Conservation (phyloP, 208 protist genomes). For the Endotrypanum monterogeii region DNA sequence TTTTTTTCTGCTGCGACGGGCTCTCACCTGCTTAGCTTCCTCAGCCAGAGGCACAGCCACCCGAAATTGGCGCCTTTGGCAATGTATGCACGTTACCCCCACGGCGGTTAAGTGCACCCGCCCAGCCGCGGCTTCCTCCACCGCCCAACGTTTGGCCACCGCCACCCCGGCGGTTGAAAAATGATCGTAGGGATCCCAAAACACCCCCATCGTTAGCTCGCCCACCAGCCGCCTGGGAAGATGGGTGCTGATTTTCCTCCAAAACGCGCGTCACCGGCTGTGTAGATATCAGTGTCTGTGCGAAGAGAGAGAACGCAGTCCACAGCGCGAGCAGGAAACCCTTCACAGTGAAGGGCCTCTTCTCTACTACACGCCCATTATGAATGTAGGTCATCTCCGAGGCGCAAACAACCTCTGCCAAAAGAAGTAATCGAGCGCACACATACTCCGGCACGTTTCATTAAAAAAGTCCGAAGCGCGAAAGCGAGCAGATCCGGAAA, state of each 20-base stretch:
- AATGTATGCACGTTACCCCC: slow-evolving; percentile 57
- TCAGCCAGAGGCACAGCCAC: slow-evolving; percentile 28
- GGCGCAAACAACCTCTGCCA: neutral
- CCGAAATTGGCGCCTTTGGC: slow-evolving; percentile 37
- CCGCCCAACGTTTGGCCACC: slow-evolving; percentile 13
- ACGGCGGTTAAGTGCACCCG: slow-evolving; percentile 26
- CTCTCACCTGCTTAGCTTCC: slow-evolving; percentile 25
- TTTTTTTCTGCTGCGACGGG: neutral
- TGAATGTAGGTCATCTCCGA: slow-evolving; percentile 71
- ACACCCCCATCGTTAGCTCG: slow-evolving; percentile 5
- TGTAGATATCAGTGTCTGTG: slow-evolving; percentile 65
- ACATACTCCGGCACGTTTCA: neutral
- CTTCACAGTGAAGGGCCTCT: slow-evolving; percentile 68
- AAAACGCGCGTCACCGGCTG: slow-evolving; percentile 43
- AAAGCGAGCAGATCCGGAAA: neutral
- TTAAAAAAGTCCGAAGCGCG: neutral
- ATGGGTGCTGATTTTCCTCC: slow-evolving; percentile 36
- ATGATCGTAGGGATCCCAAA: slow-evolving; percentile 1
- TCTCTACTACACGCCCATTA: slow-evolving; percentile 74
- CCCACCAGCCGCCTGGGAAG: slow-evolving; percentile 3
- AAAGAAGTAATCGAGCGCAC: no score
- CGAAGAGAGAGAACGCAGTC: slow-evolving; percentile 57
- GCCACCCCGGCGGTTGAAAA: slow-evolving; percentile 23
- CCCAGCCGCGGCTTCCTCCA: slow-evolving; percentile 26
- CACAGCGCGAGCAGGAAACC: slow-evolving; percentile 49